These are phyloP conservation scores for Suhomyces pyralidae DNA, from an alignment of 805 yeast species.

Conservation along the genomic window DNA sequence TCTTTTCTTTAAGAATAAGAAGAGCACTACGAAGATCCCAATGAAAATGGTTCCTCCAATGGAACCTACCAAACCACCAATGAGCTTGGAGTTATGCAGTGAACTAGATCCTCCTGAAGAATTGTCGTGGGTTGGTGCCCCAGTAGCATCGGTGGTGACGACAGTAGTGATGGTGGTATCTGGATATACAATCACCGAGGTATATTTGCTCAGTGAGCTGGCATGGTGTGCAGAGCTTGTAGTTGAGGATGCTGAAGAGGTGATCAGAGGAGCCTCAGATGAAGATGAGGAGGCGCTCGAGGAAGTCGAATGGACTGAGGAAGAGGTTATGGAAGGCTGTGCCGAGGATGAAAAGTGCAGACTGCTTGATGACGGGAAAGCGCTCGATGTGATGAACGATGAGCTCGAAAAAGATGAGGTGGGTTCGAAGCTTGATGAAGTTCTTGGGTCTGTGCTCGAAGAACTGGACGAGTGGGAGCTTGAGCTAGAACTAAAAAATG, in stretches of 20 bases:
- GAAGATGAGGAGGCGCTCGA: not conserved
- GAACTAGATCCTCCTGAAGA: conserved; percentile 13
- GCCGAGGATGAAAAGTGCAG: conserved; percentile 4
- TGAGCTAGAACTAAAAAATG: conserved; percentile 2
- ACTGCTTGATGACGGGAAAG: conserved; percentile 3
- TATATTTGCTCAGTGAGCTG: conserved; percentile 11
- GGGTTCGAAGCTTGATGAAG: not conserved
- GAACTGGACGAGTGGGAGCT: conserved; percentile 1
- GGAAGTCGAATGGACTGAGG: conserved; percentile 1
- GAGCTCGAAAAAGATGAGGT: conserved; percentile 4
- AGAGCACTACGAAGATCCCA: conserved; percentile 33
- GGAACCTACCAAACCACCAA: conserved; percentile 47
- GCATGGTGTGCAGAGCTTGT: conserved; percentile 7
- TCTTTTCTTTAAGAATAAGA: conserved; percentile 33
- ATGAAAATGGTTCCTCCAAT: conserved; percentile 45
- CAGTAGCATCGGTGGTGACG: conserved; percentile 28
- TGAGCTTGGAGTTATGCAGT: conserved; percentile 31
- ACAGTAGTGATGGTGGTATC: conserved; percentile 42
- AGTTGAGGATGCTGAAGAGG: conserved; percentile 2
- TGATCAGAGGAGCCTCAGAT: not conserved
- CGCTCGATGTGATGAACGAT: not conserved
- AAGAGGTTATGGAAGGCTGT: not conserved
- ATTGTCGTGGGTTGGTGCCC: conserved; percentile 15
- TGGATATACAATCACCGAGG: conserved; percentile 20
- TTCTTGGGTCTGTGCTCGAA: not conserved